Percentiles rank a stretch among this genome's conserved stretches.
Conservation (phyloP, 148 eudicot genomes). For the Pharnaceum exiguum region DNA sequence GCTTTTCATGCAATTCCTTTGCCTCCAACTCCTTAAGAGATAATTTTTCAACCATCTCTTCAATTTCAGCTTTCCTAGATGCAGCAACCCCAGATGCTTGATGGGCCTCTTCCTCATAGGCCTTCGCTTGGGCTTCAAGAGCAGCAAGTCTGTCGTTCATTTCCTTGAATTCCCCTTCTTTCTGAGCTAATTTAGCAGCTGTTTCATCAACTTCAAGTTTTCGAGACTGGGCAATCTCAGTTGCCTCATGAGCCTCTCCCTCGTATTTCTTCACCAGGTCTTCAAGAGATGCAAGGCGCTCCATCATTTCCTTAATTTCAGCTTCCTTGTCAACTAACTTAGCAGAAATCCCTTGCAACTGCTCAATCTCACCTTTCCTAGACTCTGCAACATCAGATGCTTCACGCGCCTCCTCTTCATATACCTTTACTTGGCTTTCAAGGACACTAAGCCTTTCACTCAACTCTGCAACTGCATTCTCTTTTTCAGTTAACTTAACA, state of each 20-base stretch:
- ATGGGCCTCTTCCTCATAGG: conserved; percentile 17
- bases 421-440: conserved; percentile 37
- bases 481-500: conserved; percentile 42
- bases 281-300: conserved; percentile 18
- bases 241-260: conserved; percentile 19
- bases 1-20: conserved; percentile 20
- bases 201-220: conserved; percentile 20
- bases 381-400: conserved; percentile 43
- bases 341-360: conserved; percentile 16
- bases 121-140: conserved; percentile 21
- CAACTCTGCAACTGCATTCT: conserved; percentile 48
- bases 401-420: conserved; percentile 43
- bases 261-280: conserved; percentile 15
- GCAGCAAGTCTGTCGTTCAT: conserved; percentile 18
- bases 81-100: conserved; percentile 21
- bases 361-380: conserved; percentile 52
- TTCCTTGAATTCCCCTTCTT: conserved; percentile 18
- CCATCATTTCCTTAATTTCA: conserved; percentile 23
- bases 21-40: conserved; percentile 15
- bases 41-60: conserved; percentile 23
- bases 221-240: conserved; percentile 14
- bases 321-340: conserved; percentile 19
- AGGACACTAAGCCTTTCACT: conserved; percentile 36
- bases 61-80: conserved; percentile 24
- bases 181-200: conserved; percentile 22